A percentile compares a stretch with the other conserved stretches of the same genome.
Conservation (phyloP, 305 asterid species). For the Fraxinus platypoda region DNA sequence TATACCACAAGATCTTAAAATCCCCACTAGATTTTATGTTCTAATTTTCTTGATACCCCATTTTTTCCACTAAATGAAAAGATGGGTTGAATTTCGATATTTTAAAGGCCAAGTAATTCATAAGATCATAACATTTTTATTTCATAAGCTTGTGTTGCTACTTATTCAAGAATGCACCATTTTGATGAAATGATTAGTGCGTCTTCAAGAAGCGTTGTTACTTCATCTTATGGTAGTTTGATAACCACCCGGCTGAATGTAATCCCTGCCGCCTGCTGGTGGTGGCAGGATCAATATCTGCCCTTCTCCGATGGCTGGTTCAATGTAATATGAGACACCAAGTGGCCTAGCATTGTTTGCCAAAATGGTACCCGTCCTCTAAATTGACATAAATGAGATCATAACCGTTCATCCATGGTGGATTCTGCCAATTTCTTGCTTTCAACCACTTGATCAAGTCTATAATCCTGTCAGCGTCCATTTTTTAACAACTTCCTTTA, state of each 20-base stretch:
- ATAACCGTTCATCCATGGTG: constrained; percentile 13
- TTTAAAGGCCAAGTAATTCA: not conserved
- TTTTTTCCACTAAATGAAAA: not conserved
- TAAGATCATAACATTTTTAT: not conserved
- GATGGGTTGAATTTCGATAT: not conserved
- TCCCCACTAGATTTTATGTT: not conserved
- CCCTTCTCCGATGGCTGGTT: constrained; percentile 42
- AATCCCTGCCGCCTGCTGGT: constrained; percentile 19
- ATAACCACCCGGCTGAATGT: constrained; percentile 37
- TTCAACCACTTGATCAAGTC: constrained; percentile 51
- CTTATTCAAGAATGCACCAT: not conserved
- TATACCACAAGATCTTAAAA: not conserved
- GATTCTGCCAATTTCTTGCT: constrained; percentile 13
- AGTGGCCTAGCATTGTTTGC: constrained; percentile 24
- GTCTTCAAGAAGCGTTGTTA: constrained; percentile 44
- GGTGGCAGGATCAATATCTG: constrained; percentile 37
- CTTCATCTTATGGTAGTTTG: constrained; percentile 48
- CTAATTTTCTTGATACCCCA: not conserved
- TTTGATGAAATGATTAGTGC: constrained; percentile 15
- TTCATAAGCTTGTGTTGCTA: not conserved
- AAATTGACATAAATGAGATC: constrained; percentile 10
- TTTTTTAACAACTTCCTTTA: constrained; percentile 26
- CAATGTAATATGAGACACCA: constrained; percentile 43
- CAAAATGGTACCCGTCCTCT: constrained; percentile 2
- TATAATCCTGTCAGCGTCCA: constrained; percentile 35